A percentile compares a stretch with the other conserved stretches of the same genome.
phyloP scores from a whole-genome alignment of 306 rosid genomes.

The Glycine tomentella region DNA sequence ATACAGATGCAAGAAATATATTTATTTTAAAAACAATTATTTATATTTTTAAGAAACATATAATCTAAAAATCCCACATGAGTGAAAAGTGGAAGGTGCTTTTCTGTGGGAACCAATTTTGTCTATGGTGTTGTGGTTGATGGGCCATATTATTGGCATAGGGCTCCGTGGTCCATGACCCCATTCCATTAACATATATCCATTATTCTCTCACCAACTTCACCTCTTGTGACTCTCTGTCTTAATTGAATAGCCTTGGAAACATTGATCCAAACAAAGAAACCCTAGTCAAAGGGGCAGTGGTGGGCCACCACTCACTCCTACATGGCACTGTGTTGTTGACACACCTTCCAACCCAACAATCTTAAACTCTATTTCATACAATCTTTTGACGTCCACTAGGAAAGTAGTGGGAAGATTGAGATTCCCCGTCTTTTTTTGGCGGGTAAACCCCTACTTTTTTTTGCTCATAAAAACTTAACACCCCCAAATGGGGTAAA shows the following conservation, averaged over 20 bases:
- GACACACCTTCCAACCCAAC: constrained; percentile 46
- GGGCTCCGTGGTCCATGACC: constrained; percentile 8
- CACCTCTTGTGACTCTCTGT: constrained; percentile 49
- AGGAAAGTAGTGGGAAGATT: constrained; percentile 45
- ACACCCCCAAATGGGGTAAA: constrained; percentile 1
- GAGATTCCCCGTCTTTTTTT: constrained; percentile 55
- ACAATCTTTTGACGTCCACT: constrained; percentile 81
- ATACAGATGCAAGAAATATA: no score
- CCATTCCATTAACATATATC: constrained; percentile 39
- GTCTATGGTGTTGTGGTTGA: not conserved
- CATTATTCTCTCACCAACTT: constrained; percentile 62
- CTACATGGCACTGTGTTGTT: constrained; percentile 51
- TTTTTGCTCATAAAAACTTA: constrained; percentile 22
- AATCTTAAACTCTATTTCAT: constrained; percentile 65
- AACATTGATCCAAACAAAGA: constrained; percentile 40
- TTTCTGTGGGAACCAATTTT: constrained; percentile 5
- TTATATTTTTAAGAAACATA: not conserved
- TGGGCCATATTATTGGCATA: not conserved
- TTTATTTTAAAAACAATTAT: no score
- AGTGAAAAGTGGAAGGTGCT: not conserved
- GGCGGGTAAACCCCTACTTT: constrained; percentile 68
- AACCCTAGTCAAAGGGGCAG: constrained; percentile 66
- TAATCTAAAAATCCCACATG: not conserved
- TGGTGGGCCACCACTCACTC: constrained; percentile 54
- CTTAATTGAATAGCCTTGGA: constrained; percentile 41